Base-by-base conservation (phyloP, 495 filamentous ascomycete genomes). In the Rhypophila decipiens region DNA sequence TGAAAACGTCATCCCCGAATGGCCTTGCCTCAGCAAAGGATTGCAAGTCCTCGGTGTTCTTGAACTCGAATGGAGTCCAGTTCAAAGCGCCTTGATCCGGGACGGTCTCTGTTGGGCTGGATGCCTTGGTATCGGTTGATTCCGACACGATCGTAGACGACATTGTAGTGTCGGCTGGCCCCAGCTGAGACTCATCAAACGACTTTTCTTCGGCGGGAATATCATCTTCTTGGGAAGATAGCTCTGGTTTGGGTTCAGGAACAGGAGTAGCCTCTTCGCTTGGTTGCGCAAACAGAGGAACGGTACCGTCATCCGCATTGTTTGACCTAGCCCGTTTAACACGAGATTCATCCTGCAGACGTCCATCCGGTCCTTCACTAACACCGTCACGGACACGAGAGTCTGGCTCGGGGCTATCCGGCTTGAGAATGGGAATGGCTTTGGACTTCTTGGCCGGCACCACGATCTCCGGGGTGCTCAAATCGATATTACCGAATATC, bases 401-500 rank as follows among this genome's bases (percentile, higher is more conserved):
- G n/a, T n/a, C n/a, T 20, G 68, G 51, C 8, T 42, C 31, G 17
- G 50, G 31, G 9, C 69, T 51, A 48, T 83, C 75, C 10, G 90
- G 87, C 15, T 73, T 74, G 12, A 90, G 67, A 42, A 95, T 93
- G 2, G 89, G 87, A 47, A 95, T 75, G 22, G 87, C 87, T 64
- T 88, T 96, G 4, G 84, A 86, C 44, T 79, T 77, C 68, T 86
- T 87, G 2, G 65, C 44, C 12, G 84, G 71, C 57, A 84, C 82
- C 18, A 75, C 65, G 36, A 79, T 68, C 13, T 89, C 80, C 1
- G 67, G 39, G n/a, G 49, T 48, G 21, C 66, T 70, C 12, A 88
- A 57, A 42, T 87, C 79, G 53, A 89, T 79, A 24, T 83, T 83
- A n/a, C 81, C 75, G 63, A 93, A 95, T 50, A 94, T 90, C 40